phyloP scores from a whole-genome alignment of 2,329 filamentous ascomycete genomes.

The Fusarium sp. region DNA sequence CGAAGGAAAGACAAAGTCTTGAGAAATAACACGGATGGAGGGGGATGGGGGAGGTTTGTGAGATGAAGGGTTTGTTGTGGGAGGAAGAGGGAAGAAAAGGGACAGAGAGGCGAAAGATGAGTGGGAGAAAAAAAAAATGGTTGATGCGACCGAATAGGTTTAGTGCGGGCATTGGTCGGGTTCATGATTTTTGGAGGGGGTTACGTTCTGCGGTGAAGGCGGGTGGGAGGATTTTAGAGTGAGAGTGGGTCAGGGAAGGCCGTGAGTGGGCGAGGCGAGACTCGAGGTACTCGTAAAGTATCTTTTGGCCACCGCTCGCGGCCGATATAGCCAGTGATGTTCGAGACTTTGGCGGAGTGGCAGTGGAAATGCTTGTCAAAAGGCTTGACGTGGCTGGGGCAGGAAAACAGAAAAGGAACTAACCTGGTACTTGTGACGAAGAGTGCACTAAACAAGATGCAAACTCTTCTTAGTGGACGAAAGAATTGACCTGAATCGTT shows the following conservation, averaged over 20 bases:
- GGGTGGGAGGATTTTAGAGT: conserved; percentile 39
- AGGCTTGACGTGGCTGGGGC: conserved; percentile 43
- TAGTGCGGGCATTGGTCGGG: conserved; percentile 48
- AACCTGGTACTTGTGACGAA: conserved; percentile 36
- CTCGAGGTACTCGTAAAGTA: conserved; percentile 40
- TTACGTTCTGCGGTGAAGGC: conserved; percentile 48
- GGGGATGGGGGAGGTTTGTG: conserved; percentile 50
- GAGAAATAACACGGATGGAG: conserved; percentile 50
- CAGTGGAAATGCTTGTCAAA: conserved; percentile 20
- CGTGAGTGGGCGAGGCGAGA: conserved; percentile 46
- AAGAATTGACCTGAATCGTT: conserved; percentile 34
- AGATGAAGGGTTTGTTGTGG: conserved; percentile 53
- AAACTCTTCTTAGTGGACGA: conserved; percentile 23
- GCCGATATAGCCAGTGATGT: conserved; percentile 37
- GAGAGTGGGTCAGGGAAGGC: conserved; percentile 45
- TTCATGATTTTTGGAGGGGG: conserved; percentile 47
- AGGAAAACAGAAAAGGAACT: conserved; percentile 28
- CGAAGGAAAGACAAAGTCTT: conserved; percentile 58
- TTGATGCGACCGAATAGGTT: conserved; percentile 50
- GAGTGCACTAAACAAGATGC: conserved; percentile 22
- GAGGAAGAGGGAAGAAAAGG: conserved; percentile 53
- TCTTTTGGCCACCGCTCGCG: conserved; percentile 47
- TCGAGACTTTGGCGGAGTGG: conserved; percentile 18
- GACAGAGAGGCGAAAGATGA: conserved; percentile 52
- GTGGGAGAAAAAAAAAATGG: conserved; percentile 55